These are phyloP conservation scores for Moesziomyces sp. DNA, from an alignment of 1,284 basidiomycete genomes.

Conservation along the genomic window DNA sequence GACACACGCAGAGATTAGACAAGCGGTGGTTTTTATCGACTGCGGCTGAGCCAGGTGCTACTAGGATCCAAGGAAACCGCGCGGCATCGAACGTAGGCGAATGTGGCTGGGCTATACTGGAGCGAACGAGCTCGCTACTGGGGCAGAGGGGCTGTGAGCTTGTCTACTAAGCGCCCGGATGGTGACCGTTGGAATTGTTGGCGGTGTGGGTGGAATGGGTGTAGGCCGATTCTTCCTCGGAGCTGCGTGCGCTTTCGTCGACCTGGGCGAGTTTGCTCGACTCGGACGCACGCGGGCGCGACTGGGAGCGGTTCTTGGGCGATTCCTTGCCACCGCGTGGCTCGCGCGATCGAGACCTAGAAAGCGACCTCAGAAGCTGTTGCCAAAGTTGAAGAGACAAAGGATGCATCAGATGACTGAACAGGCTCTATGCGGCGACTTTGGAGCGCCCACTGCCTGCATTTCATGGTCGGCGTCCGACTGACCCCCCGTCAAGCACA, in stretches of 20 bases:
- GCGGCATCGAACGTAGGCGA: no score
- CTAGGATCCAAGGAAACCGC: no score
- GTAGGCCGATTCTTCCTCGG: slow-evolving; percentile 33
- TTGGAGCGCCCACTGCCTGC: no score
- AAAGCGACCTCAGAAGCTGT: slow-evolving; percentile 54
- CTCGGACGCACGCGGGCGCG: slow-evolving; percentile 38
- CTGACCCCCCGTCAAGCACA: no score
- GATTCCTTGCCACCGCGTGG: slow-evolving; percentile 48
- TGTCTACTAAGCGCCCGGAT: slow-evolving; percentile 22
- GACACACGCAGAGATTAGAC: no score
- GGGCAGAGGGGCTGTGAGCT: slow-evolving; percentile 39
- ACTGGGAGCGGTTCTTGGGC: slow-evolving; percentile 34
- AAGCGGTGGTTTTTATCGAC: no score
- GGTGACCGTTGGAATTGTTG: slow-evolving; percentile 2
- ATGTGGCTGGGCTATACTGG: no score
- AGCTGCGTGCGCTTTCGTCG: slow-evolving; percentile 47
- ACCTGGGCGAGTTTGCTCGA: slow-evolving; percentile 52
- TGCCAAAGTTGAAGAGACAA: neutral
- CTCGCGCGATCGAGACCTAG: slow-evolving; percentile 63
- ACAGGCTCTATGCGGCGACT: no score
- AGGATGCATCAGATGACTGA: neutral
- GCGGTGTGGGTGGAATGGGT: slow-evolving; percentile 8
- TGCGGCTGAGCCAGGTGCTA: no score
- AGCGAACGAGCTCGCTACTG: slow-evolving; percentile 3
- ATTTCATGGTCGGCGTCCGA: no score